Evolutionary conservation across 805 yeast genomes (phyloP).

Genomic region (Diddensiella santjacobensis): DNA sequence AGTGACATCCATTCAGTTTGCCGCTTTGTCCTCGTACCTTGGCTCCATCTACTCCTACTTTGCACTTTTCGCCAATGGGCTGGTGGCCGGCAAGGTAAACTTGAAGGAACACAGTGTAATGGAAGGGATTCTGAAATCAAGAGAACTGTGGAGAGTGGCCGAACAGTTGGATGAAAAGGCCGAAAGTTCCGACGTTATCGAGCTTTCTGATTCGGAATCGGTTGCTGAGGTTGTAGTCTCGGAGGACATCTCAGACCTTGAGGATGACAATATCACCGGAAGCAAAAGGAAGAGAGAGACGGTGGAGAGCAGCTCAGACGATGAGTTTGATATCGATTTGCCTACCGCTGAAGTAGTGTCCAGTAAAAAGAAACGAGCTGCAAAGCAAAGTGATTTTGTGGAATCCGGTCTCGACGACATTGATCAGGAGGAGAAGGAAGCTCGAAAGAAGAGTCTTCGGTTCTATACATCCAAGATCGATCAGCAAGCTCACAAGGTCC

Average conservation of each 20-base stretch:
- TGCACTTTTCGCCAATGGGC: slow-evolving; percentile 61
- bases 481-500: slow-evolving; percentile 61
- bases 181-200: slow-evolving; percentile 31
- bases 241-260: slow-evolving; percentile 9
- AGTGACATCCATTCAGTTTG: slow-evolving; percentile 46
- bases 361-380: slow-evolving; percentile 29
- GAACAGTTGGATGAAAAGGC: slow-evolving; percentile 42
- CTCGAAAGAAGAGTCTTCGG: slow-evolving; percentile 75
- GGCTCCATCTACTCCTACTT: slow-evolving; percentile 77
- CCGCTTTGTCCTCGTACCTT: slow-evolving; percentile 74
- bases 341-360: slow-evolving; percentile 11
- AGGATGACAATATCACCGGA: slow-evolving; percentile 20
- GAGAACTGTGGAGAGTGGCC: slow-evolving; percentile 90
- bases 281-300: not conserved
- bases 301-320: slow-evolving; percentile 3
- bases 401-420: slow-evolving; percentile 70
- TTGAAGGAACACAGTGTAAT: slow-evolving; percentile 88
- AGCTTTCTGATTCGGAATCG: slow-evolving; percentile 13
- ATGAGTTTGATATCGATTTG: slow-evolving; percentile 15
- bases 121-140: slow-evolving; percentile 75
- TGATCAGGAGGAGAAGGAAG: slow-evolving; percentile 80
- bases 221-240: slow-evolving; percentile 12
- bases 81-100: slow-evolving; percentile 49
- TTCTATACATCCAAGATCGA: slow-evolving; percentile 97
- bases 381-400: slow-evolving; percentile 49